A percentile compares a stretch with the other conserved stretches of the same genome.
Evolutionary conservation across 1,284 basidiomycete genomes (phyloP).

Genomic region (Cutaneotrichosporon sp.): DNA sequence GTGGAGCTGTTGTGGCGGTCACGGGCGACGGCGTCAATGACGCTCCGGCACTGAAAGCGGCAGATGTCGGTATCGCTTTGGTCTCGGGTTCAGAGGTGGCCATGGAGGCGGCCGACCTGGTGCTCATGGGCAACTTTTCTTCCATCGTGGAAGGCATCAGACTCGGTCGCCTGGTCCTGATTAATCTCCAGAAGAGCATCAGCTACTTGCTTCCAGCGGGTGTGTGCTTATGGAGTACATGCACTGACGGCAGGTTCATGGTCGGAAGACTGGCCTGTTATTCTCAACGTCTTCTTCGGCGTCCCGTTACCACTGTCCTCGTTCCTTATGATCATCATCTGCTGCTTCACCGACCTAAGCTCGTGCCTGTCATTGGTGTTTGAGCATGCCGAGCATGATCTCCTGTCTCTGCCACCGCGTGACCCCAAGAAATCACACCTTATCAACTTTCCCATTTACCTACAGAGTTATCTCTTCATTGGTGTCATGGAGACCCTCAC

Average conservation of each 20-base stretch:
- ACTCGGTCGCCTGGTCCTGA: conserved; percentile 62
- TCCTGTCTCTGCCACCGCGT: conserved; percentile 60
- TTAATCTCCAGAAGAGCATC: conserved; percentile 58
- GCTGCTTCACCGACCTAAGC: conserved; percentile 51
- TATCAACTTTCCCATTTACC: conserved; percentile 53
- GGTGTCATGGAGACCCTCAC: conserved; percentile 56
- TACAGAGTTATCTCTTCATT: conserved; percentile 63
- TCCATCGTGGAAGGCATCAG: conserved; percentile 50
- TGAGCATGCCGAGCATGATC: conserved; percentile 56
- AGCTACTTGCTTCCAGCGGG: conserved; percentile 48
- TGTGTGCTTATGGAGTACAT: too few species aligned
- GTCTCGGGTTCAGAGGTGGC: conserved; percentile 50
- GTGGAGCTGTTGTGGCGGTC: conserved; percentile 55
- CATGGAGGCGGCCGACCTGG: conserved; percentile 47
- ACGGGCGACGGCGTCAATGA: conserved; percentile 69
- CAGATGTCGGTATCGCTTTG: conserved; percentile 53
- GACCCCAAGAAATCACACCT: conserved; percentile 55
- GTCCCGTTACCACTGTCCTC: conserved; percentile 55
- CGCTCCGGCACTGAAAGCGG: conserved; percentile 56
- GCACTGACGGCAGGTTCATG: conserved; percentile 46
- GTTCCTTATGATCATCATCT: conserved; percentile 49
- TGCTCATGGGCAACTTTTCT: conserved; percentile 46
- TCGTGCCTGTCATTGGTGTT: conserved; percentile 57
- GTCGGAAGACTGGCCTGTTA: conserved; percentile 63
- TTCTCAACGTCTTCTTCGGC: conserved; percentile 55